Base-by-base conservation (phyloP, 768 basidiomycete genomes). In the Sporobolomyces phaffii region DNA sequence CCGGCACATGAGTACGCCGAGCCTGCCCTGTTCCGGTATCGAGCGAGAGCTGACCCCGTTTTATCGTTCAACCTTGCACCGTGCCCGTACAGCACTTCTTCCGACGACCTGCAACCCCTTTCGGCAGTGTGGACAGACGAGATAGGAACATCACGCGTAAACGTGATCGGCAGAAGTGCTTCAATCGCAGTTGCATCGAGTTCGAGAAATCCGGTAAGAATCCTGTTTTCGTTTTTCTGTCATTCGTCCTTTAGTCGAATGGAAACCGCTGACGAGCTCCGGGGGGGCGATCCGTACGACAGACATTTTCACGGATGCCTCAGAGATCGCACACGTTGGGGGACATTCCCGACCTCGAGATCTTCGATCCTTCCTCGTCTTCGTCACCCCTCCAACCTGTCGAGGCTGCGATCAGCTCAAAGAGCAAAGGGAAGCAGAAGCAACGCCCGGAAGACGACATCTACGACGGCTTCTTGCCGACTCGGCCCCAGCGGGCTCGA, bases 51-150 rank as follows among this genome's bases (percentile, higher is more conserved):
- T 17, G 47, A 24, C 9, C 7, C 28, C 17, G 5, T 26, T 34
- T 5, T 10, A 17, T 5, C 4, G 9, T 10, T 14, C 40, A 10
- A 41, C 29, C 7, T 31, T 28, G 29, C 45, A 34, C 24, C 54
- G 41, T 34, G n/a, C n/a, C n/a, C 41, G 33, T 13, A 31, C 38
- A 10, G 38, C 34, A 24, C 64, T 41, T 43, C 58, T 11, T 53
- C 64, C 3, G 64, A 65, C 29, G 64, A 60, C 11, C 49, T 59
- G 5, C 64, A 34, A 1, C 24, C 64, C 5, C 17, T 52, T 9
- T 8, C 1, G 13, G 31, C 41, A 1, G 3, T 50, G 1, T 59
- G 40, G 48, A 24, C 20, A 47, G 45, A 24, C 10, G 45, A n/a
- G 45, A 22, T n/a, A 5, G 17, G 17, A 26, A 17, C 14, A 17